These are phyloP conservation scores for Trichoderma cornu-damae DNA, from an alignment of 2,329 filamentous ascomycete species.

Conservation along the genomic window DNA sequence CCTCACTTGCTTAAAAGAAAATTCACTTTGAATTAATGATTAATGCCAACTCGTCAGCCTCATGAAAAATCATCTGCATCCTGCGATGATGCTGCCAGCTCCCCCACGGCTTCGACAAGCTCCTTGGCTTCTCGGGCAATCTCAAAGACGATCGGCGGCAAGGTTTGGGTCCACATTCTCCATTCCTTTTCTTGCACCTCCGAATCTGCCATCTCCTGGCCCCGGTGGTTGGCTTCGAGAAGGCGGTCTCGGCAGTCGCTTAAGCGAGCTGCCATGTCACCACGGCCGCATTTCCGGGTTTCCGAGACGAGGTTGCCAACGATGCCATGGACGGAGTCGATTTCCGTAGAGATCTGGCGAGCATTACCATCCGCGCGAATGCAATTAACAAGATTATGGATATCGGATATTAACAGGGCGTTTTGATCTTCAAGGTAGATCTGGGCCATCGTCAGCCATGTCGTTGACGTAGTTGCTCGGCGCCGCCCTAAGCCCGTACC, in stretches of 20 bases:
- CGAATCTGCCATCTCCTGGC: constrained; percentile 52
- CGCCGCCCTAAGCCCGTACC: constrained; percentile 27
- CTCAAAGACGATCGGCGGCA: constrained; percentile 83
- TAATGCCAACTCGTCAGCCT: constrained; percentile 20
- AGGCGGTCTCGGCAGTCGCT: constrained; percentile 61
- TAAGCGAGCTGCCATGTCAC: constrained; percentile 51
- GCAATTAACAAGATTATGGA: constrained; percentile 72
- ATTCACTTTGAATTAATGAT: constrained; percentile 10
- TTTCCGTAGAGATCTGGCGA: constrained; percentile 62
- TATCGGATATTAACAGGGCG: constrained; percentile 69
- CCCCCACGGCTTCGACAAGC: constrained; percentile 45
- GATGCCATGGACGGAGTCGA: constrained; percentile 63
- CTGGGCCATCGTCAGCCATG: constrained; percentile 34
- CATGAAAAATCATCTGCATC: constrained; percentile 46
- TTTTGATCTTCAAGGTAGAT: constrained; percentile 81
- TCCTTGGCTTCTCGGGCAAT: constrained; percentile 79
- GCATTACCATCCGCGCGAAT: constrained; percentile 62
- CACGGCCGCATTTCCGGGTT: constrained; percentile 53
- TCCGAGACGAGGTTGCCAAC: constrained; percentile 65
- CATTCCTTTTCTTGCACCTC: constrained; percentile 49
- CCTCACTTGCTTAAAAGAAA: background rate
- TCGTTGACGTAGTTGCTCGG: constrained; percentile 11
- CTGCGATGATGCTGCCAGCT: constrained; percentile 30
- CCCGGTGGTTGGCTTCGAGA: constrained; percentile 57
- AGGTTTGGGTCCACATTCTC: constrained; percentile 61